Percentiles rank a stretch among this genome's conserved stretches.
These are phyloP conservation scores for Friedmanniomyces simplex DNA, from an alignment of 495 filamentous ascomycete species.

Conservation along the genomic window DNA sequence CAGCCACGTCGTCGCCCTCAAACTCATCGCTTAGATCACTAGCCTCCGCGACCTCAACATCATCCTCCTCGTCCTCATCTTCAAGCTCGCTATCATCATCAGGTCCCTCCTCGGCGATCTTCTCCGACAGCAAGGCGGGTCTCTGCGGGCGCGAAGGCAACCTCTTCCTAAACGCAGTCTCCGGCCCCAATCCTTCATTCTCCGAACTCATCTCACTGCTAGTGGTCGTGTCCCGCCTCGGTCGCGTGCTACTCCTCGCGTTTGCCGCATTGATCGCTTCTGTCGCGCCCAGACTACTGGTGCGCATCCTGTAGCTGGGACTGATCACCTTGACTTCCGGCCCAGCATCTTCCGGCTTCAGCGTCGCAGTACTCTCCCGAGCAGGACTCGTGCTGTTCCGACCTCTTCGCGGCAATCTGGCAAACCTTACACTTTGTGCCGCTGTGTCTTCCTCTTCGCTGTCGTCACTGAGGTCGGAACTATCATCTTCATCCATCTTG, in stretches of 20 bases:
- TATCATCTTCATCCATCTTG: conserved; percentile 90
- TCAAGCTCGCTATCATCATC: conserved; percentile 22
- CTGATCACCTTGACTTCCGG: conserved; percentile 30
- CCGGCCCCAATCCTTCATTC: conserved; percentile 59
- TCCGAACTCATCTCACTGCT: conserved; percentile 90
- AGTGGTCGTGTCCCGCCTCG: conserved; percentile 74
- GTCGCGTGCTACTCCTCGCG: conserved; percentile 1
- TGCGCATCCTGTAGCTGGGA: conserved; percentile 32
- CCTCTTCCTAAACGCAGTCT: conserved; percentile 1
- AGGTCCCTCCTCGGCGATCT: conserved; percentile 33
- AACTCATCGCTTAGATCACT: conserved; percentile 60
- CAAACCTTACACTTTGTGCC: conserved; percentile 80
- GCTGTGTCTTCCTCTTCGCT: conserved; percentile 62
- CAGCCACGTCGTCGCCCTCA: conserved; percentile 53
- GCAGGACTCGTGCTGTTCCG: conserved; percentile 54
- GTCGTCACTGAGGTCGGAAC: conserved; percentile 91
- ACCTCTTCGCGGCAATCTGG: conserved; percentile 82
- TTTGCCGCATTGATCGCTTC: conserved; percentile 60
- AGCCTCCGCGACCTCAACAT: conserved; percentile 38
- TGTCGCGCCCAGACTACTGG: conserved; percentile 67
- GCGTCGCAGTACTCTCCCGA: conserved; percentile 12
- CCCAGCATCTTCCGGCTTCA: background rate
- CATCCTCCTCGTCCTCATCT: conserved; percentile 41
- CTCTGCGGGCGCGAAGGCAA: conserved; percentile 5
- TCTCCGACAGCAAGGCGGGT: conserved; percentile 37